Evolutionary conservation across 176 grass and related monocot genomes (phyloP), one percentile per base, ranked within the genome.

Genomic region (Thinopyrum elongatum): DNA sequence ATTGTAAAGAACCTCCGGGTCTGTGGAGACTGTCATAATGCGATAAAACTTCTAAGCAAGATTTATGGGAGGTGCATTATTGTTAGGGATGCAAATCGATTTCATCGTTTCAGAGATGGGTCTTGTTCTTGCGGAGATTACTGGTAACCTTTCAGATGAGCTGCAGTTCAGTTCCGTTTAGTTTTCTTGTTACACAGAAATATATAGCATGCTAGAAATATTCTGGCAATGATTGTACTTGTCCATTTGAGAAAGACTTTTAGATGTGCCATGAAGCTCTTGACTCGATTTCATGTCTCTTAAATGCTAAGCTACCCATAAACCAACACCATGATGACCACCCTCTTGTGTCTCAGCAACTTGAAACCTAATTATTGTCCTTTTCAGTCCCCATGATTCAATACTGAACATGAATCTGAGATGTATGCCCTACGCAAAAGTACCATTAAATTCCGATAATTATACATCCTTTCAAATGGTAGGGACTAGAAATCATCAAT

Each of bases 101-200:
- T 93, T 69, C 93, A 93, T 79, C 65, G 70, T 77, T 92, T 95
- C 88, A 89, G 83, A 74, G 74, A 82, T 60, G 90, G 90, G 65
- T 89, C 72, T 72, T 95, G 88, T 89, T 95, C 90, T 85, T 95
- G 88, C 49, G 13, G 78, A 36, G 88, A 95, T 83, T 95, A 93
- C 65, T 95, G 93, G 86, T 95, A 91, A 89, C 25, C 10, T 70
- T 66, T 81, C 1, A 16, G 49, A 83, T 66, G 55, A 62, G 33
- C 9, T 76, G 8, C 17, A 71, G 49, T 68, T 81, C 80, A 47
- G 82, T 46, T 82, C 7, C 8, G 71, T 74, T 59, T 61, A 34
- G 35, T 82, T 79, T 51, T 44, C 34, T 57, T 80, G 46, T 74
- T 67, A 29, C 41, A 74, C 63, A 67, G 69, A 88, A 78, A 86